Evolutionary conservation across 176 grass and related monocot species (phyloP).

Genomic region (Triticum urartu): DNA sequence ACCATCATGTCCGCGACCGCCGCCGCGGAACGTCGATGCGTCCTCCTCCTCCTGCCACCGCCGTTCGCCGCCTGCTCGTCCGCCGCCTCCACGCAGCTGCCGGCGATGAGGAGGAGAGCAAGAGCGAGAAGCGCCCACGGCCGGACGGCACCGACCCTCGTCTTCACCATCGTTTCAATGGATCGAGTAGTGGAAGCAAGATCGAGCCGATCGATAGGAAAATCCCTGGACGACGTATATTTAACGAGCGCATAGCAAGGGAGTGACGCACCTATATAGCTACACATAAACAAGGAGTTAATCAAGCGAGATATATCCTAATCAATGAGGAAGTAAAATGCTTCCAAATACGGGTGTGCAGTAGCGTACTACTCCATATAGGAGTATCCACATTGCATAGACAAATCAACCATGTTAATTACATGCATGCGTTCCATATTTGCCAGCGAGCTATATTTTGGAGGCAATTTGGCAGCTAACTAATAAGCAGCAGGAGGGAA

Average conservation of each 20-base stretch:
- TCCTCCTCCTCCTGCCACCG: not conserved
- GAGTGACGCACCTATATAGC: constrained; percentile 45
- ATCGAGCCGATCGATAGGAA: not conserved
- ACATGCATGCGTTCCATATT: not conserved
- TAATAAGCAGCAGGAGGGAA: not conserved
- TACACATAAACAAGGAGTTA: not conserved
- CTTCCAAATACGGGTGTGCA: not conserved
- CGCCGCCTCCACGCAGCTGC: not conserved
- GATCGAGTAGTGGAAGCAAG: not conserved
- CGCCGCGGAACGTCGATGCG: constrained; percentile 3
- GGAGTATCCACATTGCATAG: too few species aligned
- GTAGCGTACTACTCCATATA: not conserved
- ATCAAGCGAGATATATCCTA: not conserved
- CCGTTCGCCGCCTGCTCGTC: not conserved
- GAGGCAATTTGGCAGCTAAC: not conserved
- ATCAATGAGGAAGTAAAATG: not conserved
- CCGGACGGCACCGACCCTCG: not conserved
- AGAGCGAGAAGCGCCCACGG: not conserved
- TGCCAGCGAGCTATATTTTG: not conserved
- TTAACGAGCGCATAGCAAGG: constrained; percentile 40
- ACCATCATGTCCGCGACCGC: constrained; percentile 33
- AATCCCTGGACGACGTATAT: not conserved
- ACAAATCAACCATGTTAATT: not conserved
- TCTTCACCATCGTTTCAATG: not conserved
- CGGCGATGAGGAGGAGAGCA: not conserved